These are phyloP conservation scores for Selenicereus undatus DNA, from an alignment of 148 eudicot genomes.

Conservation along the genomic window DNA sequence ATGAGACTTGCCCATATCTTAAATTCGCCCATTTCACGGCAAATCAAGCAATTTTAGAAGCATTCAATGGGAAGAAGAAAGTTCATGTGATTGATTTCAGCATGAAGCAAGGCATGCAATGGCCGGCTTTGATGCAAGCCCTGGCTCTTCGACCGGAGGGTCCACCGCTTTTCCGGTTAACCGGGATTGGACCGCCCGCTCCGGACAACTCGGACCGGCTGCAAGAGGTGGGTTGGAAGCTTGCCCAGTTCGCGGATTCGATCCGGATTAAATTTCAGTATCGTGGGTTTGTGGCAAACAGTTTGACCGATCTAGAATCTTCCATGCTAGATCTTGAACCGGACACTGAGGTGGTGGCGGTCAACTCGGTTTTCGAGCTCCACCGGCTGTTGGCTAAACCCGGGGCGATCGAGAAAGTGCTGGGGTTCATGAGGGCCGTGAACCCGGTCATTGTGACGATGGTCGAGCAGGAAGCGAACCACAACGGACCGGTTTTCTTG, in stretches of 20 bases:
- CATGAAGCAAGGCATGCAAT: constrained; percentile 91
- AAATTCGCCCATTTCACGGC: constrained; percentile 96
- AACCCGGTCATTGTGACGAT: constrained; percentile 76
- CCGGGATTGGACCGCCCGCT: constrained; percentile 86
- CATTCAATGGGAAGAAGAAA: constrained; percentile 44
- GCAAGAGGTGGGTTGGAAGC: constrained; percentile 78
- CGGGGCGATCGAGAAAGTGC: constrained; percentile 54
- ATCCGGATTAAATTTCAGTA: constrained; percentile 67
- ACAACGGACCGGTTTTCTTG: constrained; percentile 54
- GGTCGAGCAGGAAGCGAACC: constrained; percentile 82
- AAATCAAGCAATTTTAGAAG: constrained; percentile 85
- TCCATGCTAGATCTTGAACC: constrained; percentile 26
- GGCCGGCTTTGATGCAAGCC: constrained; percentile 91
- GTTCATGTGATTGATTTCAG: constrained; percentile 92
- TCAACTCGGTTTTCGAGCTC: constrained; percentile 77
- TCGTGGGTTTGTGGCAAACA: constrained; percentile 60
- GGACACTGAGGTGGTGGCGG: constrained; percentile 52
- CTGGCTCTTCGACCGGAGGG: constrained; percentile 75
- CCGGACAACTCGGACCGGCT: constrained; percentile 65
- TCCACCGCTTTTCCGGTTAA: constrained; percentile 64
- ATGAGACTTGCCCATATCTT: constrained; percentile 75
- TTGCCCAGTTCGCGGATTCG: constrained; percentile 68
- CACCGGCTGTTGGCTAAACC: constrained; percentile 57
- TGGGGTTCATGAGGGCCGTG: constrained; percentile 50
- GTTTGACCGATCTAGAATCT: constrained; percentile 64